A percentile compares a stretch with the other conserved stretches of the same genome.
Evolutionary conservation across 1,139 yeast genomes (phyloP).

Genomic region (Pichia sp.): DNA sequence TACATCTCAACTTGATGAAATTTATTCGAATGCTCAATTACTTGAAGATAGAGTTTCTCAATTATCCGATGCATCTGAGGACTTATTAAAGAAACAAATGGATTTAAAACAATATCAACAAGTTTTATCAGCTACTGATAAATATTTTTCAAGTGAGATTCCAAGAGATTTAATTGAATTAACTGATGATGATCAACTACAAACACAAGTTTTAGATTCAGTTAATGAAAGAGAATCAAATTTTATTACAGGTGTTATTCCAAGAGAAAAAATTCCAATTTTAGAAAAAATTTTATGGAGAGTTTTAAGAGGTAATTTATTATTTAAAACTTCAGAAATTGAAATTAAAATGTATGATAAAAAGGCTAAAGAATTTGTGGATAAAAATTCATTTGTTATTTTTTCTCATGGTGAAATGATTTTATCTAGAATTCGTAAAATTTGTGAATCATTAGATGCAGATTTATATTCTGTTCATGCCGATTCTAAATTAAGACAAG

Average conservation of each 20-base stretch:
- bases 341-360: slow-evolving; percentile 35
- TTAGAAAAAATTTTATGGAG: slow-evolving; percentile 52
- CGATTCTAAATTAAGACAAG: slow-evolving; percentile 41
- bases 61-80: slow-evolving; percentile 50
- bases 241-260: slow-evolving; percentile 46
- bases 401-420: slow-evolving; percentile 53
- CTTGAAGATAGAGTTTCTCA: slow-evolving; percentile 55
- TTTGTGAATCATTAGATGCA: slow-evolving; percentile 50
- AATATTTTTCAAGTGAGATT: slow-evolving; percentile 47
- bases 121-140: slow-evolving; percentile 63
- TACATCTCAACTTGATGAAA: slow-evolving; percentile 70
- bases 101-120: slow-evolving; percentile 58
- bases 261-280: slow-evolving; percentile 41
- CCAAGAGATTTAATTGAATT: slow-evolving; percentile 28
- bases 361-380: slow-evolving; percentile 34
- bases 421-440: slow-evolving; percentile 42
- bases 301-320: slow-evolving; percentile 50
- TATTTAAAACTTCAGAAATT: slow-evolving; percentile 45
- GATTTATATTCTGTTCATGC: slow-evolving; percentile 44
- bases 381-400: slow-evolving; percentile 45
- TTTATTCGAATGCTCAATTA: slow-evolving; percentile 57
- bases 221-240: slow-evolving; percentile 37
- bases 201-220: no score
- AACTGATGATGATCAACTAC: slow-evolving; percentile 27
- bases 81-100: slow-evolving; percentile 48